Evolutionary conservation across 2,329 filamentous ascomycete genomes (phyloP).

Genomic region (Colletotrichum musicola): DNA sequence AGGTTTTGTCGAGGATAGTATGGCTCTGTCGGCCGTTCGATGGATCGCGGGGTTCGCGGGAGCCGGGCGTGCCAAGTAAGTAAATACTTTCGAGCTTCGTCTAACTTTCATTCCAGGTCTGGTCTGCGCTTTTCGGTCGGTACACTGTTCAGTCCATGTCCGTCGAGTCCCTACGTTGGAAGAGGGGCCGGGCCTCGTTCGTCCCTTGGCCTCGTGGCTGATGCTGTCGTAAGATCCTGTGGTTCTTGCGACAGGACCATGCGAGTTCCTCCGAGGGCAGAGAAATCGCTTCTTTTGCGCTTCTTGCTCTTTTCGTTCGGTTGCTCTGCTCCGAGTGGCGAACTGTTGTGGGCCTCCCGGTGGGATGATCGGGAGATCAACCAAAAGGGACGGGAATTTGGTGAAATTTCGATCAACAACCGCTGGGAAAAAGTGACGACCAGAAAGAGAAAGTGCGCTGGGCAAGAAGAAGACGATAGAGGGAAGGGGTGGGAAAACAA

Average conservation of each 20-base stretch:
- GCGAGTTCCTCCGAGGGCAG: neutral
- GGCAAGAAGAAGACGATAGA: neutral
- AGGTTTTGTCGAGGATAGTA: neutral
- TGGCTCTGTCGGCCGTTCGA: no score
- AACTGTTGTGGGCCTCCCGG: conserved; percentile 3
- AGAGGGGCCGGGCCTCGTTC: neutral
- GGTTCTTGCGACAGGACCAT: neutral
- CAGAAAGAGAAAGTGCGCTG: neutral
- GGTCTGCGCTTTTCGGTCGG: neutral
- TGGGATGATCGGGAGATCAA: conserved; percentile 16
- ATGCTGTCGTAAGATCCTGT: neutral
- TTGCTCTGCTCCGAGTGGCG: neutral
- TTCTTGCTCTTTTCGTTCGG: neutral
- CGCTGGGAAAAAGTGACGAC: neutral
- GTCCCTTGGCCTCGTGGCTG: neutral
- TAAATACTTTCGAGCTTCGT: neutral
- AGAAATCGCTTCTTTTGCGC: neutral
- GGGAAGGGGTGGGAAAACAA: neutral
- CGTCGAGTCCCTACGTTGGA: neutral
- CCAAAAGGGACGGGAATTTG: neutral
- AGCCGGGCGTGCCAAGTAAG: neutral
- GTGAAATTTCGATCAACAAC: conserved; percentile 19
- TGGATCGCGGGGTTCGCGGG: neutral
- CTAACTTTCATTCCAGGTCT: neutral
- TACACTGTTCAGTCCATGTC: neutral